Conservation (phyloP, 2,329 filamentous ascomycete species). For the Akanthomyces dipterigenus region DNA sequence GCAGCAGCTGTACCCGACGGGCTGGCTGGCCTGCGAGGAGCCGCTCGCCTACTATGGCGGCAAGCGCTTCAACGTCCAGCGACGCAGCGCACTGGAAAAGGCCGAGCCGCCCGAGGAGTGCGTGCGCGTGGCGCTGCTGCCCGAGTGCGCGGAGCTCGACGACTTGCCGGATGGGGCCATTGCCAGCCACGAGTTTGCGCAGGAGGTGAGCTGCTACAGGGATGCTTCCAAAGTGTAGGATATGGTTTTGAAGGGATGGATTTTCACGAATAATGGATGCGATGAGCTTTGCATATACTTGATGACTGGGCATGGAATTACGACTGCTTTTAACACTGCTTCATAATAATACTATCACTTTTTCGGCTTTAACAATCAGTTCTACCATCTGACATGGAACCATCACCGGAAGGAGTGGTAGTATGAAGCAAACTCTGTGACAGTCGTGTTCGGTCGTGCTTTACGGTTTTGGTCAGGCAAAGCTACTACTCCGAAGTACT, state of each 20-base stretch:
- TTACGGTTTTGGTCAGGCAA: no score
- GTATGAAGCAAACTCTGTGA: no score
- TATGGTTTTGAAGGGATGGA: neutral
- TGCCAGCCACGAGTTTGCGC: conserved; percentile 27
- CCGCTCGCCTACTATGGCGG: conserved; percentile 28
- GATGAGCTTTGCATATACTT: no score
- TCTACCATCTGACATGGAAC: no score
- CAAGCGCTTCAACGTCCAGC: conserved; percentile 25
- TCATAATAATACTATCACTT: no score
- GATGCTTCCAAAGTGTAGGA: conserved; percentile 19
- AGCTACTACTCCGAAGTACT: no score
- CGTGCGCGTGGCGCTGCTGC: conserved; percentile 29
- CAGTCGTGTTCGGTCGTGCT: no score
- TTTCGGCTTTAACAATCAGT: no score
- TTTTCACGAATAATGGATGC: neutral
- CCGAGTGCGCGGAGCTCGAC: conserved; percentile 29
- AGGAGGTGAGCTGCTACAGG: conserved; percentile 26
- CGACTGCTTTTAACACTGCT: no score
- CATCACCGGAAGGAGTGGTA: no score
- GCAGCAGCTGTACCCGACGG: conserved; percentile 22
- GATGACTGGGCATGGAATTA: no score
- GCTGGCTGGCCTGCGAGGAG: conserved; percentile 32
- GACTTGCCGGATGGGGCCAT: conserved; percentile 23
- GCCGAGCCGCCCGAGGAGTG: conserved; percentile 26
- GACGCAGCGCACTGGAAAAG: conserved; percentile 18